Base-by-base conservation (phyloP, 805 yeast species). In the Candida silvicultrix region DNA sequence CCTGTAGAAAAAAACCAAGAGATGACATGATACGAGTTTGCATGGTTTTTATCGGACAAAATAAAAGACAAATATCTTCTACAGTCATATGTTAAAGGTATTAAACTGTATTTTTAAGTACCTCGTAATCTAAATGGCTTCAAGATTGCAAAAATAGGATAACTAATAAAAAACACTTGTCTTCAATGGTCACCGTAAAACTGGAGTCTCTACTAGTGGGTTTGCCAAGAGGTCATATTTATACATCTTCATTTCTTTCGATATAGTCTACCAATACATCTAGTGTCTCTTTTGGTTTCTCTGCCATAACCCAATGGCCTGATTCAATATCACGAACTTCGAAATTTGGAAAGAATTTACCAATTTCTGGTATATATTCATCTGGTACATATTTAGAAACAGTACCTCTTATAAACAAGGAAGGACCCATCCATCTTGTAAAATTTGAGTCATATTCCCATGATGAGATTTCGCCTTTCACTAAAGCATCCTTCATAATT, bases 281-380 rank as follows among this genome's bases (percentile, higher is more conserved):
- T 21, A 87, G 69, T 51, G 92, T 89, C 58, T 83, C 95, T 8
- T 69, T 55, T 1, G 98, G 96, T 53, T 84, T 83, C 59, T 92
- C 97, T 37, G 88, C 79, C 52, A 88, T 88, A 15, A 90, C 77
- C 96, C 97, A 92, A 64, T 92, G 99, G 2, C 97, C 97, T 0
- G 90, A 78, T 18, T 87, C 83, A 21, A 94, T 69, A 57, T 85
- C 96, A 40, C 77, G 70, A 14, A 86, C 66, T 49, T 80, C 85
- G 58, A 89, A 89, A 22, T 71, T 69, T 0, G 97, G 97, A 66
- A 89, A 92, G 58, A 77, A 86, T 46, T 68, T 66, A 1, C 90
- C 95, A 43, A 89, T 83, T 18, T 77, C 77, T 0, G 85, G 82
- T 20, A 89, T 62, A 23, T 76, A 78, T 49, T 89, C 96, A 62